phyloP scores from a whole-genome alignment of 768 basidiomycete species.

The Phylloporus arenicola region DNA sequence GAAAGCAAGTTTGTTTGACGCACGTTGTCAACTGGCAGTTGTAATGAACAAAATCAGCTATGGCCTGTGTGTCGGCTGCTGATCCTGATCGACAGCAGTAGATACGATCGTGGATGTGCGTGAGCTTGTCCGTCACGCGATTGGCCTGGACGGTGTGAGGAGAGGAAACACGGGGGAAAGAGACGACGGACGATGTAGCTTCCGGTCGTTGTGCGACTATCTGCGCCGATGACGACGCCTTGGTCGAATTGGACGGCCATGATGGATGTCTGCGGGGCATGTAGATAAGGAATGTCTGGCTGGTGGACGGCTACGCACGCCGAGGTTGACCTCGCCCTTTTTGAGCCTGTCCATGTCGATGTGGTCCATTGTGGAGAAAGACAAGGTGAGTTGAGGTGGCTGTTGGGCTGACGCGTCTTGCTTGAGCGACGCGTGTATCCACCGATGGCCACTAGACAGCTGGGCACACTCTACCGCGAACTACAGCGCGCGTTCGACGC shows the following conservation, averaged over 20 bases:
- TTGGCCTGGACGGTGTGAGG: constrained; percentile 59
- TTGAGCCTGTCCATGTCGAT: constrained; percentile 88
- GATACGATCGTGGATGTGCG: constrained; percentile 93
- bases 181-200: constrained; percentile 79
- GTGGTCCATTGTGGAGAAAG: constrained; percentile 42
- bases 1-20: constrained; percentile 18
- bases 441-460: constrained; percentile 47
- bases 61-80: constrained; percentile 94
- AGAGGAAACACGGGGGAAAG: neutral
- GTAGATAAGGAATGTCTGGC: neutral
- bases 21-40: constrained; percentile 73
- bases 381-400: constrained; percentile 18
- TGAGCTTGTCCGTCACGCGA: constrained; percentile 97
- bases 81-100: constrained; percentile 99
- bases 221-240: constrained; percentile 95
- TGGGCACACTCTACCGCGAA: constrained; percentile 59
- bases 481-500: constrained; percentile 63
- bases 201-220: constrained; percentile 95
- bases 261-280: constrained; percentile 76
- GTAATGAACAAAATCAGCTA: constrained; percentile 88
- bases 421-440: constrained; percentile 28
- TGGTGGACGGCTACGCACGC: constrained; percentile 51
- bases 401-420: constrained; percentile 50
- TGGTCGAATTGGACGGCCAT: constrained; percentile 97
- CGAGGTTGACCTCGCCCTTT: constrained; percentile 93